Evolutionary conservation across 257 asterid species (phyloP), one percentile per base, ranked within the genome.

Genomic region (Knoxia roxburghii): DNA sequence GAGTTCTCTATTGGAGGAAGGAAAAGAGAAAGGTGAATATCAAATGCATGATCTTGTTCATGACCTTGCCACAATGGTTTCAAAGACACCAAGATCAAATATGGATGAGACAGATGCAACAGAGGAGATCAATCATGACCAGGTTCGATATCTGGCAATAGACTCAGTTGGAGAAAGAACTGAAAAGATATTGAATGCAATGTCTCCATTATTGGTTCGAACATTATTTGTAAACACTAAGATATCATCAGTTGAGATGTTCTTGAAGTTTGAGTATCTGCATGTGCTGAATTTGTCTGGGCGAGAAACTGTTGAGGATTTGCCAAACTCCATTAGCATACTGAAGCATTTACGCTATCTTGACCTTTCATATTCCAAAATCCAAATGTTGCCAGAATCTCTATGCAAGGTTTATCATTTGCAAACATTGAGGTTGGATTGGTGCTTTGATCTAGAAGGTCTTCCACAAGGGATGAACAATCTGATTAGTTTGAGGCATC

Each of bases 1-100:
- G 18, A 74, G 70, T 64, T 76, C 79, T 7, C 68, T 80, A 21
- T 27, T 77, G 12, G 72, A 68, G 30, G 33, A 54, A 55, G 15
- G 4, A 0, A 7, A 68, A 6, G 37, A 15, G 14, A 5, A 0
- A 11, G 11, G 14, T 0, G 41, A 23, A 20, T 55, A 7, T 43
- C 72, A 69, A 56, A 76, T 79, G 84, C 72, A 68, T 64, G 75
- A 79, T 53, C 76, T 76, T 51, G 87, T 77, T 43, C 82, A 76
- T 55, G 80, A 67, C 58, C 71, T 78, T 45, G 76, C 82, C 2
- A 48, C 54, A 13, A 61, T 48, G 0, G 18, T 82, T 60, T 54
- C 64, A 23, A 51, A 52, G 43, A 20, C 46, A 2, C 40, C 54
- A n/a, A 48, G 20, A 7, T 11, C 2, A 2, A 17, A 29, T 11